Conservation (phyloP, 192 early-diverging fungal species). For the Diversispora eburnea region DNA sequence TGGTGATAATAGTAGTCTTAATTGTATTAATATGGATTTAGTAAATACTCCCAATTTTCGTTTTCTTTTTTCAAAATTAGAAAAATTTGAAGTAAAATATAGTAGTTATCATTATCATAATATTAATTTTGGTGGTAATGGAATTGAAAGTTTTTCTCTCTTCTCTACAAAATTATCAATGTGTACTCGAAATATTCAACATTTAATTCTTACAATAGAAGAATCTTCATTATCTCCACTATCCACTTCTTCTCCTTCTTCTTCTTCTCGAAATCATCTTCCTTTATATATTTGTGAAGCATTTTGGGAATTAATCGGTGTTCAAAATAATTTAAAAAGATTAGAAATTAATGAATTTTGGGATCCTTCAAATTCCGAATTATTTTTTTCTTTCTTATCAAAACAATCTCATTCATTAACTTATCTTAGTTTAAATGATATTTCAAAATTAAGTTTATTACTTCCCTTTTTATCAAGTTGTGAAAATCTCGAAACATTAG, state of each 20-base stretch:
- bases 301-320: neutral
- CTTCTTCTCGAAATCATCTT: neutral
- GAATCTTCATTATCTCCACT: neutral
- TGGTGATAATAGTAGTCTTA: neutral
- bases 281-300: neutral
- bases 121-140: no score
- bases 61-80: slow-evolving; percentile 1
- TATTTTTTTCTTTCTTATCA: neutral
- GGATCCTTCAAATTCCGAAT: neutral
- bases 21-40: neutral
- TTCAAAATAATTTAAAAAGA: neutral
- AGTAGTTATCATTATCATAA: neutral
- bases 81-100: slow-evolving; percentile 3
- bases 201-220: neutral
- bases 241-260: neutral
- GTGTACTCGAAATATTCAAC: slow-evolving; percentile 2
- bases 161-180: slow-evolving; percentile 12
- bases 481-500: slow-evolving; percentile 1
- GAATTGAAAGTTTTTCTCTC: neutral
- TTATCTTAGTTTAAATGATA: neutral
- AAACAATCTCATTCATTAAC: slow-evolving; percentile 1
- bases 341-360: slow-evolving; percentile 15
- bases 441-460: slow-evolving; percentile 12
- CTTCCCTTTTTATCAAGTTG: neutral
- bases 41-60: neutral